Conservation (phyloP, 306 rosid species). For the Lablab purpureus region DNA sequence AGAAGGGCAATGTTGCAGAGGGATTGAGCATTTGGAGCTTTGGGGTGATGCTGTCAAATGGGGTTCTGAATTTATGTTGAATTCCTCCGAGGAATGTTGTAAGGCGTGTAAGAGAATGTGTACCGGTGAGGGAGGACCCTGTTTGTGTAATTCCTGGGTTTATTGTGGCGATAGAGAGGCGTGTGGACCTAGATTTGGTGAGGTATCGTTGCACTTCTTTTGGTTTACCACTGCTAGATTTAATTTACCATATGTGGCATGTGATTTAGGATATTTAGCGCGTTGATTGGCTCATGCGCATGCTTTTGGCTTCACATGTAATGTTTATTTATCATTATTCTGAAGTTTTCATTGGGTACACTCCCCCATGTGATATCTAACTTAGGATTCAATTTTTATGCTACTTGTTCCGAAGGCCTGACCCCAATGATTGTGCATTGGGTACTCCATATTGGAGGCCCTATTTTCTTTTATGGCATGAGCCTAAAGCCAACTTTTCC, state of each 20-base stretch:
- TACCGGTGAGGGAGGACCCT: slow-evolving; percentile 49
- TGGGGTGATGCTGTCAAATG: slow-evolving; percentile 87
- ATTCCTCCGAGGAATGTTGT: slow-evolving; percentile 75
- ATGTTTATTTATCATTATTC: neutral
- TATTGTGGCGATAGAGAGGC: slow-evolving; percentile 70
- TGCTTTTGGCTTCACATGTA: neutral
- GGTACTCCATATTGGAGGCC: neutral
- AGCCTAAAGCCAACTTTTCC: neutral
- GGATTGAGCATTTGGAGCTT: slow-evolving; percentile 74
- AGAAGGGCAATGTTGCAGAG: slow-evolving; percentile 60
- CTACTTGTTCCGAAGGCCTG: neutral
- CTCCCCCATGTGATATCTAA: neutral
- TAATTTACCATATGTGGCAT: neutral
- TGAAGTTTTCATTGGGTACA: neutral
- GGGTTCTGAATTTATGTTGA: slow-evolving; percentile 68
- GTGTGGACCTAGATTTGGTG: slow-evolving; percentile 79
- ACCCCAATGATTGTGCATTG: neutral
- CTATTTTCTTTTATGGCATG: neutral
- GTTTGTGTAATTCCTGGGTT: slow-evolving; percentile 84
- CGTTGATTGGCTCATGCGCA: neutral
- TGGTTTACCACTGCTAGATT: neutral
- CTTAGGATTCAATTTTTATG: neutral
- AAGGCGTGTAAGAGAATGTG: slow-evolving; percentile 75
- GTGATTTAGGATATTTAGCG: slow-evolving; percentile 13
- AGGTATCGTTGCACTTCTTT: slow-evolving; percentile 62